Base-by-base conservation (phyloP, 768 basidiomycete species). In the Rhizopogon vesiculosus region DNA sequence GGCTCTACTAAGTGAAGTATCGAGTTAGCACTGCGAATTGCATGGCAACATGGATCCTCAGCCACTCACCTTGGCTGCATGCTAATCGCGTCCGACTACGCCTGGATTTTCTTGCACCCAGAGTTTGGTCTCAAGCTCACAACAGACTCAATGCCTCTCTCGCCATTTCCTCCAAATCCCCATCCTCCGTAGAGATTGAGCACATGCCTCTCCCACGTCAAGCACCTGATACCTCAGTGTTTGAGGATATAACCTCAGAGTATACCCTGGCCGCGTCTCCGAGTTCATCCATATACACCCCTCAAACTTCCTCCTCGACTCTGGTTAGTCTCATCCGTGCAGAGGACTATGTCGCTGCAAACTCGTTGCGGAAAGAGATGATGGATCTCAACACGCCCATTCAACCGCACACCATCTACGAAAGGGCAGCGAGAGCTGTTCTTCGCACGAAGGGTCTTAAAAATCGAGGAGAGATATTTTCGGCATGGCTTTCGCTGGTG, bases 401-500 rank as follows among this genome's bases (percentile, higher is more conserved):
- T 48, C 66, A 68, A 3, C 69, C 59, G 7, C 60, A 75, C 56
- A 39, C 40, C 35, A 54, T 70, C 38, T 83, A 78, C 63, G 70
- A 69, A 55, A 58, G 49, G 13, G 75, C 72, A 10, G 79, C 78
- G 3, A 49, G 35, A 49, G 15, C 22, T 38, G 19, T 49, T 38
- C 48, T 49, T 49, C 48, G 31, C 15, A 25, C 35, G 48, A 49
- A 38, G 15, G 48, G 19, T 15, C 42, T 68, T 1, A 53, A 72
- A 53, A 38, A 56, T 7, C 61, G 64, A n/a, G 3, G 56, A 35
- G 61, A 62, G 1, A 22, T 55, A 1, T 69, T 69, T n/a, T 73
- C 75, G 44, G 56, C 63, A 13, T 84, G 82, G 82, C 62, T 80
- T 51, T 66, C 71, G 5, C 69, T 81, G 42, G 61, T 73, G 12